Conservation (phyloP, 305 asterid genomes). For the Fraxinus xanthoxyloides region DNA sequence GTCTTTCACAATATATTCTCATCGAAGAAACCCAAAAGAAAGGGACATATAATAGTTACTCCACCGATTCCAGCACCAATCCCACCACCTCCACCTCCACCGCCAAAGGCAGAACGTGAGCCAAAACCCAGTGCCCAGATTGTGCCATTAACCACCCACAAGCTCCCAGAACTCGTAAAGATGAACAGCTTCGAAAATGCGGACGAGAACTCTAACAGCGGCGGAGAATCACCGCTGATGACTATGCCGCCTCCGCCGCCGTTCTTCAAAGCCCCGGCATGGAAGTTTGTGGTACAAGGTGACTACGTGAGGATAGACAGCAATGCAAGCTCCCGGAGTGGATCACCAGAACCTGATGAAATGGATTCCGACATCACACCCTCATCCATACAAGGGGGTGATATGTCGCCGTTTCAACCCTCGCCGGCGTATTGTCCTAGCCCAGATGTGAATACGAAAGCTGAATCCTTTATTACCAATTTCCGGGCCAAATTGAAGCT, state of each 20-base stretch:
- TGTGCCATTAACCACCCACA: conserved; percentile 8
- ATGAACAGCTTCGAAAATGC: conserved; percentile 34
- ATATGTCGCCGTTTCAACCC: conserved; percentile 34
- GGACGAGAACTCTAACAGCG: conserved; percentile 51
- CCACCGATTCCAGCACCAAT: conserved; percentile 17
- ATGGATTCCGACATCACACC: conserved; percentile 62
- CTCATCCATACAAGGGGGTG: conserved; percentile 34
- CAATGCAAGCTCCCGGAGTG: conserved; percentile 60
- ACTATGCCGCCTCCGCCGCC: conserved; percentile 71
- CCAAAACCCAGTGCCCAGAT: conserved; percentile 24
- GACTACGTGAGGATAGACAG: conserved; percentile 76
- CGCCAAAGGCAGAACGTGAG: conserved; percentile 25
- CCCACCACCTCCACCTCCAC: conserved; percentile 32
- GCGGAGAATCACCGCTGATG: conserved; percentile 57
- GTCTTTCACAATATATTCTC: conserved; percentile 49
- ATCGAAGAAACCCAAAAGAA: conserved; percentile 55
- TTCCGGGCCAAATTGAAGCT: conserved; percentile 63
- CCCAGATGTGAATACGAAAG: conserved; percentile 82
- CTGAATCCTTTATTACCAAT: conserved; percentile 63
- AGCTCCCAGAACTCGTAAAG: conserved; percentile 30
- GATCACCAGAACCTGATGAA: conserved; percentile 67
- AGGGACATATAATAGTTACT: conserved; percentile 44
- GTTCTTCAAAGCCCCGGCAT: conserved; percentile 52
- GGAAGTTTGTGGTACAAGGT: conserved; percentile 80
- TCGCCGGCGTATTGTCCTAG: conserved; percentile 68